Evolutionary conservation across 371 early-diverging fungal species (phyloP).

Genomic region (Mortierella sp.): DNA sequence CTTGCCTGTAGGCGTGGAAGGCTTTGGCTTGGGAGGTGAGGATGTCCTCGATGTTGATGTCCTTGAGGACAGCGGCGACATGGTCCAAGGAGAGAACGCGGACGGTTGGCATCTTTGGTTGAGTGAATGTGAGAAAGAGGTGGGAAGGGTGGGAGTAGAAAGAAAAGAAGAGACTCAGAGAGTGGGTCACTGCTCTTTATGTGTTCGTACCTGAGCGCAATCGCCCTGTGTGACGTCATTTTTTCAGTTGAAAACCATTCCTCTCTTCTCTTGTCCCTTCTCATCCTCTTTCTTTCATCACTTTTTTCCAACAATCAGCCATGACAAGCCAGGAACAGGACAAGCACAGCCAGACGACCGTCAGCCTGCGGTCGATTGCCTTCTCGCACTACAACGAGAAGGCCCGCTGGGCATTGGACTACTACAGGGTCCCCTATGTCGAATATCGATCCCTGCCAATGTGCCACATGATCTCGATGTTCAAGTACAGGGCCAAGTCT

Average conservation of each 20-base stretch:
- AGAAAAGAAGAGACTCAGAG: not conserved
- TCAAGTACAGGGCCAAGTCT: constrained; percentile 23
- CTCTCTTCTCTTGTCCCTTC: not conserved
- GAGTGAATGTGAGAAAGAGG: not conserved
- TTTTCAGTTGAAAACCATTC: not conserved
- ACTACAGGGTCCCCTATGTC: constrained; percentile 45
- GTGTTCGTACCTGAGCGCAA: not conserved
- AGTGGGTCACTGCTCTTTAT: not conserved
- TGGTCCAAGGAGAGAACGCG: constrained; percentile 47
- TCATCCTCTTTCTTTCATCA: not conserved
- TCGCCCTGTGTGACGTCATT: constrained; percentile 12
- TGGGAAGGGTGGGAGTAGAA: not conserved
- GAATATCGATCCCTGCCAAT: constrained; percentile 42
- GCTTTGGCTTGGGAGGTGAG: constrained; percentile 46
- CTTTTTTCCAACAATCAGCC: not conserved
- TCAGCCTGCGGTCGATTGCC: constrained; percentile 25
- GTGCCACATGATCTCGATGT: constrained; percentile 44
- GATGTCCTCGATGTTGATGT: constrained; percentile 33
- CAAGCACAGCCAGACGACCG: constrained; percentile 12
- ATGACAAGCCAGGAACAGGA: not conserved
- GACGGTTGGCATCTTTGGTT: constrained; percentile 40
- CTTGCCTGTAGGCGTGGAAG: constrained; percentile 48
- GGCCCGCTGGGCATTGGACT: constrained; percentile 53
- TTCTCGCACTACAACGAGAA: constrained; percentile 57
- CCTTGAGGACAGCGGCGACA: constrained; percentile 38